A percentile compares a stretch with the other conserved stretches of the same genome.
phyloP scores from a whole-genome alignment of 176 grass and related monocot genomes.

The Paspalum notatum region DNA sequence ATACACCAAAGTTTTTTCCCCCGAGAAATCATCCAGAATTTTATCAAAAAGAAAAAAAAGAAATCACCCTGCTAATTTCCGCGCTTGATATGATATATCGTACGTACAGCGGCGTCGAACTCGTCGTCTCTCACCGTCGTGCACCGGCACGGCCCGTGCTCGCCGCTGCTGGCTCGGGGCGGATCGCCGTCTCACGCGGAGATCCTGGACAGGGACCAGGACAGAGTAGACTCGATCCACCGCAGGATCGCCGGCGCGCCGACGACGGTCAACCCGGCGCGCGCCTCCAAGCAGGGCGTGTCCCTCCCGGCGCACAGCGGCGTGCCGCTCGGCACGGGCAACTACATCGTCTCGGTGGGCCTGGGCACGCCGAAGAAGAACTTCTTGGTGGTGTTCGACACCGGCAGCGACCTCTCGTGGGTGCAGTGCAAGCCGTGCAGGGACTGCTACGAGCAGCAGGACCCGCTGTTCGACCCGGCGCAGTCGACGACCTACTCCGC shows the following conservation, averaged over 20 bases:
- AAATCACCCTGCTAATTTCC: neutral
- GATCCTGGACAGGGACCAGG: constrained; percentile 61
- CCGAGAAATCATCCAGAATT: neutral
- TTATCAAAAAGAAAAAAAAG: too few relatives aligned
- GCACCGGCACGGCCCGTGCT: constrained; percentile 74
- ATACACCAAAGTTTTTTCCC: too few relatives aligned
- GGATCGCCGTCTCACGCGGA: constrained; percentile 33
- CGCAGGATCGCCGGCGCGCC: neutral
- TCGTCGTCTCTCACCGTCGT: constrained; percentile 48
- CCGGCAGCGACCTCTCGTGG: constrained; percentile 88
- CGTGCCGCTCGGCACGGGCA: constrained; percentile 53
- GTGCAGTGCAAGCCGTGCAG: constrained; percentile 75
- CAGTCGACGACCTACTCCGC: constrained; percentile 57
- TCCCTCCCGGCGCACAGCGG: constrained; percentile 59
- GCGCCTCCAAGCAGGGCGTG: constrained; percentile 38
- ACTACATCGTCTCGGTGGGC: constrained; percentile 72
- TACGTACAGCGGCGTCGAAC: constrained; percentile 29
- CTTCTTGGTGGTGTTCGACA: constrained; percentile 72
- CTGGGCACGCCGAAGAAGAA: constrained; percentile 65
- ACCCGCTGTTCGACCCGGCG: constrained; percentile 79
- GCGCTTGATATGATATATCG: neutral
- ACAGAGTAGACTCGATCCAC: constrained; percentile 60
- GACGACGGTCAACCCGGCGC: neutral
- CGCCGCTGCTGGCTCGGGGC: constrained; percentile 24
- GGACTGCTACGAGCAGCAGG: constrained; percentile 64